phyloP scores from a whole-genome alignment of 2,329 filamentous ascomycete species.

The Colletotrichum musae region DNA sequence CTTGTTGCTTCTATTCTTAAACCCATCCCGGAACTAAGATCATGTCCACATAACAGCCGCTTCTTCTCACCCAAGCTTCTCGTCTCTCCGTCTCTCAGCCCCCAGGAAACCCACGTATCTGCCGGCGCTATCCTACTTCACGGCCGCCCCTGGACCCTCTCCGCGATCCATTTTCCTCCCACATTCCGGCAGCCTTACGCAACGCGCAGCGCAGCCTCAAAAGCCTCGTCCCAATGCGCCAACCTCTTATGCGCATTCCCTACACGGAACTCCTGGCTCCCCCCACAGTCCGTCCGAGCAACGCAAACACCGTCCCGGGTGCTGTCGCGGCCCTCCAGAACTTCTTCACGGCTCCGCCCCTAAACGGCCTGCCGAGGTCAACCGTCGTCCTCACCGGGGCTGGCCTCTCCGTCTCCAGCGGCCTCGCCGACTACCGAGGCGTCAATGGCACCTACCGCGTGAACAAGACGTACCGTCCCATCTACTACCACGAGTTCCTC shows the following conservation, averaged over 20 bases:
- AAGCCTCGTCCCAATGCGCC: slow-evolving; percentile 66
- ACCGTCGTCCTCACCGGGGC: slow-evolving; percentile 80
- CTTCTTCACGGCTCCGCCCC: slow-evolving; percentile 78
- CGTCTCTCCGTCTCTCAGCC: slow-evolving; percentile 24
- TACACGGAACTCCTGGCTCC: slow-evolving; percentile 87
- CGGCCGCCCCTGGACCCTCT: slow-evolving; percentile 11
- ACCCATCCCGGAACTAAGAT: background rate
- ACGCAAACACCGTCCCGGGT: slow-evolving; percentile 77
- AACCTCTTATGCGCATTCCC: slow-evolving; percentile 87
- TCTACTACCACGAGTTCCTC: slow-evolving; percentile 93
- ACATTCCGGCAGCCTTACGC: slow-evolving; percentile 35
- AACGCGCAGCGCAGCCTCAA: slow-evolving; percentile 15
- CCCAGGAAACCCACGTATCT: slow-evolving; percentile 20
- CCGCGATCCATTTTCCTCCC: slow-evolving; percentile 21
- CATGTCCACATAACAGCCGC: slow-evolving; percentile 16
- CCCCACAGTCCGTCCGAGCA: slow-evolving; percentile 80
- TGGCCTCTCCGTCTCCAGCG: slow-evolving; percentile 93
- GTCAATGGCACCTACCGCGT: slow-evolving; percentile 91
- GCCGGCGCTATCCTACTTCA: slow-evolving; percentile 14
- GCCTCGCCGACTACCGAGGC: slow-evolving; percentile 93
- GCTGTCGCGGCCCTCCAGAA: slow-evolving; percentile 82
- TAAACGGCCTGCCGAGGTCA: slow-evolving; percentile 61
- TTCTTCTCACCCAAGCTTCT: slow-evolving; percentile 1
- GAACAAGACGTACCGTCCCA: slow-evolving; percentile 91
- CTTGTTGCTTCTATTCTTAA: slow-evolving; percentile 31